Percentiles rank a stretch among this genome's conserved stretches.
phyloP scores from a whole-genome alignment of 129 eudicot species.

The sunflower (Helianthus annuus) region DNA sequence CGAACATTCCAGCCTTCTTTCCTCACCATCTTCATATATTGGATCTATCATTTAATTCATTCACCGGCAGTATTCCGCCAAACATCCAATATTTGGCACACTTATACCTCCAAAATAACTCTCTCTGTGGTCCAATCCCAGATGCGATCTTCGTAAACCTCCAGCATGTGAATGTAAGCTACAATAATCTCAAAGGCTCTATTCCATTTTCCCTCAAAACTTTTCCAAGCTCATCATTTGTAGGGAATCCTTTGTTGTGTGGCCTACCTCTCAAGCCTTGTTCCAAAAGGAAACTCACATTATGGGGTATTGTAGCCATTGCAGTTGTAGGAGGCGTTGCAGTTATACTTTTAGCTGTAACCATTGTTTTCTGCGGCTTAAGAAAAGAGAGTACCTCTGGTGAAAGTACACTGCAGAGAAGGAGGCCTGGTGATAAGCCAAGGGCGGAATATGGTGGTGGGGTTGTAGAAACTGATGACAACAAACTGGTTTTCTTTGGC shows the following conservation, averaged over 20 bases:
- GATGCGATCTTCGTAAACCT: conserved; percentile 42
- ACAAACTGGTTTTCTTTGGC: conserved; percentile 38
- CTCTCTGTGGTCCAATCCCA: conserved; percentile 63
- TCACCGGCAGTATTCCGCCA: conserved; percentile 57
- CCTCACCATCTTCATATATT: conserved; percentile 51
- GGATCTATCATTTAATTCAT: conserved; percentile 68
- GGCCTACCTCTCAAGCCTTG: conserved; percentile 65
- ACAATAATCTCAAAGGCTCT: conserved; percentile 59
- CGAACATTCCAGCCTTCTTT: conserved; percentile 52
- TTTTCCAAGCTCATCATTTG: conserved; percentile 61
- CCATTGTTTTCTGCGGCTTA: conserved; percentile 37
- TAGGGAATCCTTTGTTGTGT: conserved; percentile 63
- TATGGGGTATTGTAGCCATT: conserved; percentile 53
- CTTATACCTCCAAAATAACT: conserved; percentile 65
- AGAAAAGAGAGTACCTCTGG: conserved; percentile 34
- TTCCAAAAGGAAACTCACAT: conserved; percentile 47
- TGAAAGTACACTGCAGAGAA: conserved; percentile 32
- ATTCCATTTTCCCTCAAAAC: conserved; percentile 53
- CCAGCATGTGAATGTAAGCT: conserved; percentile 56
- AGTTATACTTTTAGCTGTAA: conserved; percentile 38
- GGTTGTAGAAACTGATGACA: conserved; percentile 21
- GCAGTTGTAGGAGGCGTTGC: conserved; percentile 48
- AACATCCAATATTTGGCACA: conserved; percentile 52
- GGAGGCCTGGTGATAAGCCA: conserved; percentile 54
- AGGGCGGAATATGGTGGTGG: conserved; percentile 61